phyloP scores from a whole-genome alignment of 148 eudicot species.

The Vaccinium myrtillus region DNA sequence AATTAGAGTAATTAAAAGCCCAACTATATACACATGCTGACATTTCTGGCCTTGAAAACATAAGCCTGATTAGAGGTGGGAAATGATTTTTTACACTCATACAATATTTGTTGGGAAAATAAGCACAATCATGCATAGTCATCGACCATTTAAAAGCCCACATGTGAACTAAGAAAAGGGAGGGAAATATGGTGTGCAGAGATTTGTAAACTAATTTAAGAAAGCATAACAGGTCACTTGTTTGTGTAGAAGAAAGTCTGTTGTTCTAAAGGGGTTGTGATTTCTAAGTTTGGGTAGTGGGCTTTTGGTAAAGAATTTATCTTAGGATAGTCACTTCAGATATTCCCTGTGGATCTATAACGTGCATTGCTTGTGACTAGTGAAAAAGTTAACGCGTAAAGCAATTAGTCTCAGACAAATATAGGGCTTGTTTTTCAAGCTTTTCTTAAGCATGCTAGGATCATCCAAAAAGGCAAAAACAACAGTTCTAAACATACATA shows the following conservation, averaged over 20 bases:
- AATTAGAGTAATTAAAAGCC: neutral
- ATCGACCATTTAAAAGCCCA: neutral
- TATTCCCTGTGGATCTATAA: neutral
- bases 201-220: neutral
- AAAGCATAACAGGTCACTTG: neutral
- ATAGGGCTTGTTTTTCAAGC: neutral
- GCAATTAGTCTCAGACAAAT: neutral
- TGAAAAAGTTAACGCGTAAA: neutral
- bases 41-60: neutral
- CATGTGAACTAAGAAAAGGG: neutral
- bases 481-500: neutral
- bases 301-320: neutral
- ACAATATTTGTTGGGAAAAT: too few relatives aligned
- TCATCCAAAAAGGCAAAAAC: neutral
- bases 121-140: too few relatives aligned
- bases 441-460: neutral
- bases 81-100: too few relatives aligned
- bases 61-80: too few relatives aligned
- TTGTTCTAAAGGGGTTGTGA: neutral
- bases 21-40: neutral
- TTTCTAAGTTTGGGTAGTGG: neutral
- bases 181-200: neutral
- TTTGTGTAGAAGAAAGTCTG: neutral
- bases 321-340: neutral
- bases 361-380: neutral